Percentiles rank a stretch among this genome's conserved stretches.
Conservation (phyloP, 192 early-diverging fungal species). For the Cetraspora pellucida region DNA sequence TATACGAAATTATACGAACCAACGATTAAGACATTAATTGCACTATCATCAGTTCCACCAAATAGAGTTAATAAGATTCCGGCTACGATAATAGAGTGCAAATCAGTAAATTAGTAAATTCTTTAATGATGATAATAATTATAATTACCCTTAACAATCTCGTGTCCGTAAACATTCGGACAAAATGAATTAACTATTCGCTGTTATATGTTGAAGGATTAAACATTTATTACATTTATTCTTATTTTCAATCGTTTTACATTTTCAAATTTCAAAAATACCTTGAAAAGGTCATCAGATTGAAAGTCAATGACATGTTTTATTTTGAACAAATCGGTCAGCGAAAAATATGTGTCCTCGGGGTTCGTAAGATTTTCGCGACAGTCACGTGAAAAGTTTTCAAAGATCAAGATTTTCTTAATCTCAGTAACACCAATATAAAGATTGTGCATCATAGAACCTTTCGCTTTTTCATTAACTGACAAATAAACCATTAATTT, state of each 20-base stretch:
- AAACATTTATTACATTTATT: neutral
- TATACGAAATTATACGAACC: slow-evolving; percentile 31
- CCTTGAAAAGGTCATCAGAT: slow-evolving; percentile 13
- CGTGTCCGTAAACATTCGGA: slow-evolving; percentile 81
- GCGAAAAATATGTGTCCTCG: neutral
- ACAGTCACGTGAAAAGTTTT: neutral
- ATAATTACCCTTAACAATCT: slow-evolving; percentile 70
- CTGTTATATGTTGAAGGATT: slow-evolving; percentile 15
- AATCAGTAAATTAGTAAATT: too few relatives aligned
- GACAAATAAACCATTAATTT: neutral
- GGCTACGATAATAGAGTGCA: slow-evolving; percentile 37
- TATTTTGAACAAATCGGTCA: neutral
- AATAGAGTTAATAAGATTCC: slow-evolving; percentile 79
- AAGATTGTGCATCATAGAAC: neutral
- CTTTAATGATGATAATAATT: too few relatives aligned
- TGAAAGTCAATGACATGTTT: neutral
- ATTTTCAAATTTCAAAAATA: neutral
- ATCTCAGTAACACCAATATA: neutral
- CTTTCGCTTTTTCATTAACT: neutral
- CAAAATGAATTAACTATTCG: slow-evolving; percentile 80
- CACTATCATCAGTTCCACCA: slow-evolving; percentile 47
- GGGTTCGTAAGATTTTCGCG: neutral
- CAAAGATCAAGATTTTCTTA: slow-evolving; percentile 8
- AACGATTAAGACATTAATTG: slow-evolving; percentile 24
- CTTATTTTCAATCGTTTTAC: too few relatives aligned